Evolutionary conservation across 1,284 basidiomycete genomes (phyloP), one percentile per base, ranked within the genome.

Genomic region (Kalmanozyma brasiliensis): DNA sequence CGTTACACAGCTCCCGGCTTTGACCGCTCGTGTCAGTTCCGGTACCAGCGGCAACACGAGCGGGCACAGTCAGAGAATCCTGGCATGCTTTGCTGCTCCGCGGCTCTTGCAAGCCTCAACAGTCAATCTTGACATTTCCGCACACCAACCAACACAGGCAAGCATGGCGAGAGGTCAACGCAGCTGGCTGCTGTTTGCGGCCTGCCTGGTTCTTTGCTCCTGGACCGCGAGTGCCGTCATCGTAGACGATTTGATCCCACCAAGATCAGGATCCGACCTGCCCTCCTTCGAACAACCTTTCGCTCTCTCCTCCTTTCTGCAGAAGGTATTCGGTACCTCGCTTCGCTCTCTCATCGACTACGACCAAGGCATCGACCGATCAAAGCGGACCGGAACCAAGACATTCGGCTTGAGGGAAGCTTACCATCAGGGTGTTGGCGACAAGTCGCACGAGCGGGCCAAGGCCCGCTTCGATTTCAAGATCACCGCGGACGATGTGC

Each of bases 341-440:
- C 24, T 65, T 20, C 33, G 38, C 8, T 42, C 55, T 0, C 37
- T 42, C 5, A 42, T 51, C 8, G 24, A 24, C 11, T 10, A 26
- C 10, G 23, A 41, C 8, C 36, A 42, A 22, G 22, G 11, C 20
- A 30, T n/a, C n/a, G n/a, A n/a, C n/a, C n/a, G n/a, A n/a, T n/a
- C 26, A 17, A 29, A 29, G 26, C 22, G 32, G 4, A 19, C 24
- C 10, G 35, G 42, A 13, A 17, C 46, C 42, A 66, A 67, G 43
- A 47, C 55, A 0, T 64, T 72, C 19, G 64, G 64, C 1, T 34
- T 72, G n/a, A 42, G 64, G 11, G 57, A 67, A 42, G 69, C 69
- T 8, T 72, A 64, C 19, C 69, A 72, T 37, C 64, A 61, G 26
- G 69, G 69, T 7, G 29, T 72, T 11, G 56, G 52, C 17, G 60